Percentiles rank a stretch among this genome's conserved stretches.
phyloP scores from a whole-genome alignment of 202 grass and related monocot genomes.

The Panicum virgatum region DNA sequence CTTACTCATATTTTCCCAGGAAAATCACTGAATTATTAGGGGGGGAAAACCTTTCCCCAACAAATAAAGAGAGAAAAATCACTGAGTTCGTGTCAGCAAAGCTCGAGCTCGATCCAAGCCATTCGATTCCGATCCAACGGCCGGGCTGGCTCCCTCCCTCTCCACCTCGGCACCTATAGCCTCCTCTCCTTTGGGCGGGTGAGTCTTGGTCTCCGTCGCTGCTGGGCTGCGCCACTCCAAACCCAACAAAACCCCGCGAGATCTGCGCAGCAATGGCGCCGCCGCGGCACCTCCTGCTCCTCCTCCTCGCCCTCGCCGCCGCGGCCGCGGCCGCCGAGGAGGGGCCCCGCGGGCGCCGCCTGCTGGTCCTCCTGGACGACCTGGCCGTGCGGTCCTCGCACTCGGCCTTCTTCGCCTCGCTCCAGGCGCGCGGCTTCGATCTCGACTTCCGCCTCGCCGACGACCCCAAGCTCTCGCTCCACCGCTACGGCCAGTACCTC shows the following conservation, averaged over 20 bases:
- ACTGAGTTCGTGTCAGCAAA: neutral
- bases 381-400: constrained; percentile 84
- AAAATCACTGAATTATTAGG: neutral
- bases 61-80: neutral
- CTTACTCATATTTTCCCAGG: no score
- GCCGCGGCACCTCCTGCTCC: constrained; percentile 22
- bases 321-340: constrained; percentile 40
- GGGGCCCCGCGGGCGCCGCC: constrained; percentile 56
- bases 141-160: neutral
- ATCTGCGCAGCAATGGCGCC: constrained; percentile 67
- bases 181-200: no score
- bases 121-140: neutral
- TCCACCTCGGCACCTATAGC: neutral
- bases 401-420: constrained; percentile 81
- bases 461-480: constrained; percentile 80
- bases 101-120: neutral
- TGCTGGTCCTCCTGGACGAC: constrained; percentile 94
- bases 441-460: constrained; percentile 95
- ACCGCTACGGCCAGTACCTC: constrained; percentile 94
- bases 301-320: constrained; percentile 6
- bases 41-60: no score
- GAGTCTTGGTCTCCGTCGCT: constrained; percentile 31
- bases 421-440: constrained; percentile 78
- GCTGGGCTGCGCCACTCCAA: constrained; percentile 4
- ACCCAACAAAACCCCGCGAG: constrained; percentile 44